These are phyloP conservation scores for Juglanconis sp. DNA, from an alignment of 2,329 filamentous ascomycete species.

Conservation along the genomic window DNA sequence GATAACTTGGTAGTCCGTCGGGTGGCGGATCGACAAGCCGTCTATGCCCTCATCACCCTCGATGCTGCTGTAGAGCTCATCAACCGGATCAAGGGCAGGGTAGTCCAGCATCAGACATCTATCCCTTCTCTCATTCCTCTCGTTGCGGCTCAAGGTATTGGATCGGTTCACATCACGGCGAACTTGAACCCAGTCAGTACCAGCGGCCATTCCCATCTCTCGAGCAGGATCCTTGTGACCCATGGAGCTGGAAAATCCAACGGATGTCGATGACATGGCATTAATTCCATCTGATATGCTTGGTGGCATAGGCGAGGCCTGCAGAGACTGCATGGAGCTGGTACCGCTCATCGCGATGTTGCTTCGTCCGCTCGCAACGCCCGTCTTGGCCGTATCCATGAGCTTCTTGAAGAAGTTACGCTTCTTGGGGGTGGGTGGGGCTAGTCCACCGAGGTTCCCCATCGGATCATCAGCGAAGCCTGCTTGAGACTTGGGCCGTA, in stretches of 20 bases:
- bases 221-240: slow-evolving; percentile 49
- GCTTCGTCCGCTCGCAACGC: slow-evolving; percentile 82
- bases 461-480: slow-evolving; percentile 64
- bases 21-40: slow-evolving; percentile 75
- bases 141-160: slow-evolving; percentile 86
- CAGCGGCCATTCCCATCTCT: slow-evolving; percentile 66
- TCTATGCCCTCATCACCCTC: slow-evolving; percentile 89
- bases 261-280: slow-evolving; percentile 29
- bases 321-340: slow-evolving; percentile 32
- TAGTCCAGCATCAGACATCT: slow-evolving; percentile 94
- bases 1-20: slow-evolving; percentile 74
- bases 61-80: slow-evolving; percentile 78
- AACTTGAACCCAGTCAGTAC: slow-evolving; percentile 94
- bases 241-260: slow-evolving; percentile 36
- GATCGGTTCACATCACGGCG: slow-evolving; percentile 93
- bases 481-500: slow-evolving; percentile 61
- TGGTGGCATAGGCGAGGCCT: slow-evolving; percentile 37
- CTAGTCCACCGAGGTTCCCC: slow-evolving; percentile 73
- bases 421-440: slow-evolving; percentile 71
- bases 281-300: slow-evolving; percentile 35
- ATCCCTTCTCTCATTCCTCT: slow-evolving; percentile 79
- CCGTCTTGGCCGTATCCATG: slow-evolving; percentile 88
- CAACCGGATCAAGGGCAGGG: slow-evolving; percentile 81
- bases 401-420: slow-evolving; percentile 95
- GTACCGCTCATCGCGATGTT: slow-evolving; percentile 66